Conservation (phyloP, 2,329 filamentous ascomycete genomes). For the Colletotrichum aenigma region DNA sequence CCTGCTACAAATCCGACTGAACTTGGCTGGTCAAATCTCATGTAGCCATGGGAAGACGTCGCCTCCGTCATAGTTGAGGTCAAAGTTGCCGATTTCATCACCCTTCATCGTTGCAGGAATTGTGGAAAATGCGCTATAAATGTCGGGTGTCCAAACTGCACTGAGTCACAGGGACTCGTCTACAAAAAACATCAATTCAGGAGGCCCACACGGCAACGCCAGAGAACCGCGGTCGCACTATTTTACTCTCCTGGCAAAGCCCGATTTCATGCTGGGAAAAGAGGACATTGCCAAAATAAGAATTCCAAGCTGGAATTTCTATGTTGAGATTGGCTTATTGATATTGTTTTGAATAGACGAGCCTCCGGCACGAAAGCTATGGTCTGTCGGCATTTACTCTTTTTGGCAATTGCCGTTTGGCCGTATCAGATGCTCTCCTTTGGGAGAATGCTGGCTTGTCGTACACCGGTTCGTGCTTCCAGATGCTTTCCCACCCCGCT, state of each 20-base stretch:
- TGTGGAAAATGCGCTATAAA: not conserved
- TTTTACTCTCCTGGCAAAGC: not conserved
- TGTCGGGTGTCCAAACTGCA: not conserved
- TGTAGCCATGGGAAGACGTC: not conserved
- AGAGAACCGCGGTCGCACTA: not conserved
- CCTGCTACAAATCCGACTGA: not conserved
- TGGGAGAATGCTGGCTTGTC: not conserved
- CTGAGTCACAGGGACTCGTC: not conserved
- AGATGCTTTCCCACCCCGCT: not conserved
- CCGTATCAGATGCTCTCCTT: not conserved
- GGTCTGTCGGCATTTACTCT: not conserved
- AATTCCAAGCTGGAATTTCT: not conserved
- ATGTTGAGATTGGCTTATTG: not conserved
- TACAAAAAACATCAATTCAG: not conserved
- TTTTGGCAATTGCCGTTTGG: not conserved
- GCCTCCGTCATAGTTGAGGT: not conserved
- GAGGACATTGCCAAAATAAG: not conserved
- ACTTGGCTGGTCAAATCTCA: not conserved
- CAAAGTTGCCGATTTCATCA: not conserved
- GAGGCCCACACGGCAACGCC: not conserved
- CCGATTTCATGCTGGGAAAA: not conserved
- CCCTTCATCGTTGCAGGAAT: not conserved
- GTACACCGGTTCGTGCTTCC: not conserved
- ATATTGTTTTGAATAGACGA: not conserved
- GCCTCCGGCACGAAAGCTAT: not conserved